Base-by-base conservation (phyloP, 345 rosid species). In the Populus simonii region DNA sequence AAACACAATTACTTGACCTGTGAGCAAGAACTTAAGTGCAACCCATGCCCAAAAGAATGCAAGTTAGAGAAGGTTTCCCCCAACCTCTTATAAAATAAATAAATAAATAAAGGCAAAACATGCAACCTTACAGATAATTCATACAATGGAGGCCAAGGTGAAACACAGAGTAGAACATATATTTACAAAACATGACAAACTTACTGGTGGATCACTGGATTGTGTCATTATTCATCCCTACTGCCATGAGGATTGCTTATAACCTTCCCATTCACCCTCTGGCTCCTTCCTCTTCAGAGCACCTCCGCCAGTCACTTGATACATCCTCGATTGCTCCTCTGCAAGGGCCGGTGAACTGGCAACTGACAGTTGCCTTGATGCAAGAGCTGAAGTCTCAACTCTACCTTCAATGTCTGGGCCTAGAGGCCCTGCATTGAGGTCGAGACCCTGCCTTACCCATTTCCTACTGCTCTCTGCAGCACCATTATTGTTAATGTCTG, bases 211-310 rank as follows among this genome's bases (percentile, higher is more conserved):
- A 61, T 72, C 68, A 38, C 38, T 66, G 29, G 62, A 43, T 25
- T 51, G 71, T 49, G 68, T 38, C 66, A 69, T 51, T n/a, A 12
- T 62, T 81, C 55, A 73, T 70, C 82, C 66, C 89, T 96, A 91
- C 80, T 91, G 94, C 98, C 98, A 92, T 71, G 96, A 86, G 25
- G 92, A 72, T 49, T 92, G 97, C 86, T 85, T 92, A 83, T 89
- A 90, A 66, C 92, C 89, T 75, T 94, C 98, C 97, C 95, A 89
- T 63, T 97, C 92, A 33, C 95, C 97, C 4, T 93, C 99, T 39
- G 97, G 94, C 72, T 93, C 98, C 81, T 91, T 96, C 82, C 95
- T 91, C 89, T 89, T 96, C 51, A 86, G 80, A 70, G 81, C 47
- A 45, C 82, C 74, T n/a, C 94, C 88, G 47, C 93, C 87, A 7